Evolutionary conservation across 345 rosid genomes (phyloP).

Genomic region (Eucalyptus regnans): DNA sequence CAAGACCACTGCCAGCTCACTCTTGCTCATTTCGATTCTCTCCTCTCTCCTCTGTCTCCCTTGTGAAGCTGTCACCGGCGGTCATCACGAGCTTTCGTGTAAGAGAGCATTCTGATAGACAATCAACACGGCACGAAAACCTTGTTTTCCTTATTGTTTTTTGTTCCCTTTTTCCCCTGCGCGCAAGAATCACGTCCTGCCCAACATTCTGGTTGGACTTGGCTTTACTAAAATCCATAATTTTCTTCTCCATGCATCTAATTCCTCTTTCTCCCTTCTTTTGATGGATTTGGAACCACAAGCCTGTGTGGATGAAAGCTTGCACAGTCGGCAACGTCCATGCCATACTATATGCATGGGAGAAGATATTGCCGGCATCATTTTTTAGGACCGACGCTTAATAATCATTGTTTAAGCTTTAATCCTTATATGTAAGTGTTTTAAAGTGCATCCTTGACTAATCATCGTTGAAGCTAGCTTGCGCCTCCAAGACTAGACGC

Average conservation of each 20-base stretch:
- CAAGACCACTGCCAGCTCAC: background rate
- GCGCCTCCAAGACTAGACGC: no score
- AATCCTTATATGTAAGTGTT: no score
- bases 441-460: no score
- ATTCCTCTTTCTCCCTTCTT: background rate
- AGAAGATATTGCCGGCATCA: no score
- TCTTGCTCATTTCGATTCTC: background rate
- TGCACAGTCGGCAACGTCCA: no score
- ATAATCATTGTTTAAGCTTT: no score
- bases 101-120: background rate
- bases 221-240: background rate
- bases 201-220: background rate
- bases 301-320: no score
- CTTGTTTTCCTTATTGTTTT: background rate
- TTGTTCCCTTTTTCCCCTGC: background rate
- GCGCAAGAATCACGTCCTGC: background rate
- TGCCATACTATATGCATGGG: no score
- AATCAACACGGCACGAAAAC: background rate
- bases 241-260: background rate
- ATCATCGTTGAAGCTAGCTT: no score
- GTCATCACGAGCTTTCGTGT: background rate
- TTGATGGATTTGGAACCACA: no score
- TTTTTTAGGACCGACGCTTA: no score
- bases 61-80: background rate
- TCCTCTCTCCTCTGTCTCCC: background rate